A percentile compares a stretch with the other conserved stretches of the same genome.
Evolutionary conservation across 2,329 filamentous ascomycete species (phyloP).

Genomic region (Colletotrichum sp.): DNA sequence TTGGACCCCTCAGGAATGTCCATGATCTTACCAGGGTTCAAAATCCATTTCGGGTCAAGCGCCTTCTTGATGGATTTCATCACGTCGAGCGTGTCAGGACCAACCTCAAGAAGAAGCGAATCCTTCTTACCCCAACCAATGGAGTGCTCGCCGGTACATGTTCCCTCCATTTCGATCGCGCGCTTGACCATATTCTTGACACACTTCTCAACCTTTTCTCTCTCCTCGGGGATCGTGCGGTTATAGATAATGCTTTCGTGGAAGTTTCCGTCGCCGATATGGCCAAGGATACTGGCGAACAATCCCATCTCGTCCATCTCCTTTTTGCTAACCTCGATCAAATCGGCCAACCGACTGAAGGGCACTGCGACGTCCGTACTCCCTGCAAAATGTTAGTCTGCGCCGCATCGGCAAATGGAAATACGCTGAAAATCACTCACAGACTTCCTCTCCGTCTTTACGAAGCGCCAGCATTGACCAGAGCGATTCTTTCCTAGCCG

Average conservation of each 20-base stretch:
- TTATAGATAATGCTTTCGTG: conserved; percentile 93
- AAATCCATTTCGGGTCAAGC: conserved; percentile 84
- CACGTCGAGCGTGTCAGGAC: conserved; percentile 78
- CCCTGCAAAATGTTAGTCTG: conserved; percentile 46
- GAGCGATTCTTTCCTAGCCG: conserved; percentile 80
- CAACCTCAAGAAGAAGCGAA: conserved; percentile 79
- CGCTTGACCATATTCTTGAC: conserved; percentile 90
- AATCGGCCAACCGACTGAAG: conserved; percentile 75
- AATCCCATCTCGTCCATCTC: conserved; percentile 86
- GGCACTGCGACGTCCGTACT: conserved; percentile 87
- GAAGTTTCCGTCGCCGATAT: conserved; percentile 95
- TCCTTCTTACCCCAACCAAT: conserved; percentile 88
- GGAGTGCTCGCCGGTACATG: conserved; percentile 88
- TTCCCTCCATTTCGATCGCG: conserved; percentile 94
- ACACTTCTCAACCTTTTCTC: conserved; percentile 77
- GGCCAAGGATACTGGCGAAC: conserved; percentile 87
- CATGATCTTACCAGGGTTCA: conserved; percentile 94
- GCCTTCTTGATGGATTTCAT: conserved; percentile 87
- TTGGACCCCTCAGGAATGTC: conserved; percentile 56
- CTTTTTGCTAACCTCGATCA: conserved; percentile 84
- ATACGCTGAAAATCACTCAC: conserved; percentile 48
- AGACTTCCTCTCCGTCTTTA: conserved; percentile 72
- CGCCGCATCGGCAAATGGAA: neutral
- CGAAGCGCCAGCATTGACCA: conserved; percentile 81
- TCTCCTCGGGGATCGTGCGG: conserved; percentile 70